Percentiles rank a stretch among this genome's conserved stretches.
Conservation (phyloP, 495 filamentous ascomycete species). For the Aspergillus wentii region DNA sequence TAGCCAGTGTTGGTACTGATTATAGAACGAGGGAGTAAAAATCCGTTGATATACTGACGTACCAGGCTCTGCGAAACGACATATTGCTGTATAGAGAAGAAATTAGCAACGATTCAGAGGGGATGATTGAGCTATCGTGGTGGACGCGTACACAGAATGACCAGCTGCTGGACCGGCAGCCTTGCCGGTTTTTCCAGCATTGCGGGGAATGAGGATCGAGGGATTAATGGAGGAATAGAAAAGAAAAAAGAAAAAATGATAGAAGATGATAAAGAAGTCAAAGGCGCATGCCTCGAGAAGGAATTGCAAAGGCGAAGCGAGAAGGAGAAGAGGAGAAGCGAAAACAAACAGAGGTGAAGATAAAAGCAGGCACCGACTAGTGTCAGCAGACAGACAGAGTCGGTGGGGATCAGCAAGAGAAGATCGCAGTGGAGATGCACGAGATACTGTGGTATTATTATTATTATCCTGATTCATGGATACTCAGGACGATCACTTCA, state of each 20-base stretch:
- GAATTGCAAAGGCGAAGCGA: background rate
- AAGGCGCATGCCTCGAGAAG: conserved; percentile 2
- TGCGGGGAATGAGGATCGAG: background rate
- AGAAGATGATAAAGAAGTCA: conserved; percentile 1
- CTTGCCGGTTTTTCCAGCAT: conserved; percentile 28
- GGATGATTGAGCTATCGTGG: too few species aligned
- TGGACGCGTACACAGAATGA: conserved; percentile 68
- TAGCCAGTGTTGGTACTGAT: background rate
- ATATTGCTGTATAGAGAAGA: conserved; percentile 38
- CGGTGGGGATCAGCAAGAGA: too few species aligned
- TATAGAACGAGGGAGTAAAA: background rate
- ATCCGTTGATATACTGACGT: conserved; percentile 17
- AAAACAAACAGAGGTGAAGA: conserved; percentile 3
- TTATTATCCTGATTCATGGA: too few species aligned
- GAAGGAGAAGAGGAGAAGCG: conserved; percentile 5
- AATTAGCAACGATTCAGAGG: conserved; percentile 2
- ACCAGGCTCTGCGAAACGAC: conserved; percentile 79
- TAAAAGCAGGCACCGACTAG: too few species aligned
- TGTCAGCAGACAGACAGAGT: too few species aligned
- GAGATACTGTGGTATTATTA: too few species aligned
- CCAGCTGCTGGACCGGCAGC: conserved; percentile 46
- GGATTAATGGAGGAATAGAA: background rate
- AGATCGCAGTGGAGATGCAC: background rate
- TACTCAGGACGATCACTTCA: too few species aligned
- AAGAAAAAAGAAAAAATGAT: conserved; percentile 6